Evolutionary conservation across 805 yeast species (phyloP).

Genomic region (Saccharomycopsis javanensis): DNA sequence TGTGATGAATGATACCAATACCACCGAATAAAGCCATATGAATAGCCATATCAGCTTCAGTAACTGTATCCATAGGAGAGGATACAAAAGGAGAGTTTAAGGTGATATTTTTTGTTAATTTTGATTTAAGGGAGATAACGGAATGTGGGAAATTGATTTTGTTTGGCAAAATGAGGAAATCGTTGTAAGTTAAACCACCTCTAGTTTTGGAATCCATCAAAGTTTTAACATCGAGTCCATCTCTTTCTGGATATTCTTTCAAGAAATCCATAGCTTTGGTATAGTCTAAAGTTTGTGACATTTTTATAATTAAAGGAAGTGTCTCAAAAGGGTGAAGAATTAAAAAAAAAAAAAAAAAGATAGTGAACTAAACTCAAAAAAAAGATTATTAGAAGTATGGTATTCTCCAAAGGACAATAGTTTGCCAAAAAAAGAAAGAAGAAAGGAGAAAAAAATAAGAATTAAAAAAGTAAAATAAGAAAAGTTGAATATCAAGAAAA

Average conservation of each 20-base stretch:
- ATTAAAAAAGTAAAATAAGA: background rate
- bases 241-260: constrained; percentile 55
- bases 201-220: constrained; percentile 83
- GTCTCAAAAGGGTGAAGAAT: background rate
- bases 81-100: constrained; percentile 93
- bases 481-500: too few relatives aligned
- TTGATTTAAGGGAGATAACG: constrained; percentile 68
- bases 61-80: constrained; percentile 99
- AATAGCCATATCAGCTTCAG: constrained; percentile 96
- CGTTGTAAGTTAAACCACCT: constrained; percentile 98
- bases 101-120: constrained; percentile 83
- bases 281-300: constrained; percentile 29
- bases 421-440: constrained; percentile 8
- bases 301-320: background rate
- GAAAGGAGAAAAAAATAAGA: background rate
- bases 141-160: constrained; percentile 83
- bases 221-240: constrained; percentile 75
- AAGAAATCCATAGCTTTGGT: constrained; percentile 62
- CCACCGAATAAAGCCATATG: constrained; percentile 98
- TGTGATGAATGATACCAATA: constrained; percentile 97
- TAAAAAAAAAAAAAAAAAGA: too few relatives aligned
- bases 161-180: constrained; percentile 91
- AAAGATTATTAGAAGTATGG: background rate
- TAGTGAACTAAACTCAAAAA: too few relatives aligned
- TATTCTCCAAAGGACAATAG: constrained; percentile 3